Evolutionary conservation across 495 filamentous ascomycete genomes (phyloP), one percentile per base, ranked within the genome.

Genomic region (Cairneyella variabilis): DNA sequence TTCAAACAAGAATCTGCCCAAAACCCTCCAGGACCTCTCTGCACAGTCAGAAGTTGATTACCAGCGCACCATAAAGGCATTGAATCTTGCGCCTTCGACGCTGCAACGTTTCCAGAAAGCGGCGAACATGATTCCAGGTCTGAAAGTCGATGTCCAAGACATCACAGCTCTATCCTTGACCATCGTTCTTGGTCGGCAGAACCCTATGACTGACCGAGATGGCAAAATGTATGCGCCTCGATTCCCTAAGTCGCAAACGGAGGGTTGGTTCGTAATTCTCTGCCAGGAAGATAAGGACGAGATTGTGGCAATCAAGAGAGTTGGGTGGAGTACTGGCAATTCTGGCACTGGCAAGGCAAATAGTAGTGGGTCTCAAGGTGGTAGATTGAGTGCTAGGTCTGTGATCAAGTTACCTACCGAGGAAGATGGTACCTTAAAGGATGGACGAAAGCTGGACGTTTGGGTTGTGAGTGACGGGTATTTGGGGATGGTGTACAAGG

Each of bases 171-270:
- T 76, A 17, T 76, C 77, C 3, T 62, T 97, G 21, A 80, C 75
- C 1, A 75, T 95, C 10, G 70, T 68, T 6, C 57, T 97, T 9
- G 71, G 74, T 11, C 80, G 93, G 0, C 71, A 79, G 44, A 97
- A 97, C 69, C 56, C 75, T 14, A 65, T 83, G 27, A 70, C 67
- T 0, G 78, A 82, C 57, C 67, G 75, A 14, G 85, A 87, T 17
- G 85, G 76, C 59, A 76, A 83, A 28, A 85, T 96, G 54, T 95
- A 83, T 57, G 89, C 93, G 0, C 92, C 93, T 8, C 76, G 78
- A 3, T 97, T 93, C 70, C 95, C 93, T 0, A 98, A 98, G 69
- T 83, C 90, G 20, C 93, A 98, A 66, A 91, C 88, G 0, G 93
- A 98, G 67, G 91, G 95, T 1, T 97, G 83, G 80, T 97, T 97